Evolutionary conservation across 129 eudicot genomes (phyloP), one percentile per base, ranked within the genome.

Genomic region (Pittosporum tobira): DNA sequence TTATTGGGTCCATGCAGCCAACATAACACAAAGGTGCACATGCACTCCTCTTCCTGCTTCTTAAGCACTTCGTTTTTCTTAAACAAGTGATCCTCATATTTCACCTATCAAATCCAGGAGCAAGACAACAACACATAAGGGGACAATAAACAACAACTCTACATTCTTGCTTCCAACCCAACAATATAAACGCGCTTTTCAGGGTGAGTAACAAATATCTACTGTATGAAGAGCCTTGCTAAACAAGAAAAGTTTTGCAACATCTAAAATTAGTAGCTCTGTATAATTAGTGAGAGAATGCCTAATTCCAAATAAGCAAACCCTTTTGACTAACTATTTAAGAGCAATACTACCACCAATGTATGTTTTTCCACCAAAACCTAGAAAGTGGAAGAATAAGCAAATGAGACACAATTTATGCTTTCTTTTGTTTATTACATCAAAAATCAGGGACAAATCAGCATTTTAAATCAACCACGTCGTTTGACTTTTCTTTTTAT

Each of bases 1-100:
- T 57, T 64, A 36, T 38, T 57, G 7, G 85, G 94, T 61, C 94
- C 96, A 65, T 84, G 94, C 54, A 56, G 70, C 96, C 96, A 88
- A 48, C 40, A 67, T 26, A 88, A 66, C 63, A 81, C 43, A 62
- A 76, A 84, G 55, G 71, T 60, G 78, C 96, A 88, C 40, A 48
- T 3, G 38, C 96, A 88, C 68, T 48, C 76, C 68, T 79, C 84
- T 18, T 60, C 79, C n/a, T n/a, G n/a, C n/a, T n/a, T n/a, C n/a
- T n/a, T n/a, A n/a, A n/a, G n/a, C n/a, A n/a, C 84, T 18, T 60
- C 79, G 20, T 46, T 66, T 21, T 73, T 75, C 51, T 46, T 68
- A 25, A 76, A 64, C 9, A 63, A 29, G 72, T 88, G 96, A 51
- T 76, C 72, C 66, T 68, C 56, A 42, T 28, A 72, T 50, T 62